These are phyloP conservation scores for Tolypocladium cylindrosporum DNA, from an alignment of 2,329 filamentous ascomycete genomes.

Conservation along the genomic window DNA sequence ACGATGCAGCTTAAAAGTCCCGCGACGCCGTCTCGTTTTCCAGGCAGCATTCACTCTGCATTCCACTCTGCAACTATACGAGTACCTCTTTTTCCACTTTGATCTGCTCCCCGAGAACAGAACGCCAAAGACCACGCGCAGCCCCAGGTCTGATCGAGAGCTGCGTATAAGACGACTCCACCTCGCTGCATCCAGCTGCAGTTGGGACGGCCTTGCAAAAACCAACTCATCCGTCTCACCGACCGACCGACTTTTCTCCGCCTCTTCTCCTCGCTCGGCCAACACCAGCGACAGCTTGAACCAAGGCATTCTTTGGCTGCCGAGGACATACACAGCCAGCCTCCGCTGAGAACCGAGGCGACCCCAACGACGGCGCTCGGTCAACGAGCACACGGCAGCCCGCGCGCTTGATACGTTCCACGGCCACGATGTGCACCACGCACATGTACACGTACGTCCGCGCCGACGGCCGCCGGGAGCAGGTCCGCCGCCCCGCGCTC, in stretches of 20 bases:
- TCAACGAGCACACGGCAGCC: not conserved
- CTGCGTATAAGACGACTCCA: not conserved
- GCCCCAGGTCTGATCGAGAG: not conserved
- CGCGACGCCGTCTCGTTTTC: constrained; percentile 1
- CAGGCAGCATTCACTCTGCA: not conserved
- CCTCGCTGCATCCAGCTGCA: not conserved
- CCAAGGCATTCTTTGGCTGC: not conserved
- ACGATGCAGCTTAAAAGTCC: not conserved
- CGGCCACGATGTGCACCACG: constrained; percentile 39
- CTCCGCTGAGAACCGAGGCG: not conserved
- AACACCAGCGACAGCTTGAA: not conserved
- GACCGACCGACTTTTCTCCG: not conserved
- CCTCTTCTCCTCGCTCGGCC: not conserved
- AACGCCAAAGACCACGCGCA: not conserved
- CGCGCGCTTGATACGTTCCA: not conserved
- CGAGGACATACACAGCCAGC: not conserved
- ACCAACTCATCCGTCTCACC: not conserved
- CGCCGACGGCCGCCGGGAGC: constrained; percentile 30
- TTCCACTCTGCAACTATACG: not conserved
- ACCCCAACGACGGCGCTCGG: not conserved
- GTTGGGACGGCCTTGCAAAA: not conserved
- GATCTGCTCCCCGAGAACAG: not conserved
- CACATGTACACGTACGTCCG: constrained; percentile 36
- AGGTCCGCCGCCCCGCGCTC: constrained; percentile 22
- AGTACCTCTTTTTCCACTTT: not conserved